Evolutionary conservation across 352 stramenopile genomes (phyloP).

Genomic region (Pythium graminicola): DNA sequence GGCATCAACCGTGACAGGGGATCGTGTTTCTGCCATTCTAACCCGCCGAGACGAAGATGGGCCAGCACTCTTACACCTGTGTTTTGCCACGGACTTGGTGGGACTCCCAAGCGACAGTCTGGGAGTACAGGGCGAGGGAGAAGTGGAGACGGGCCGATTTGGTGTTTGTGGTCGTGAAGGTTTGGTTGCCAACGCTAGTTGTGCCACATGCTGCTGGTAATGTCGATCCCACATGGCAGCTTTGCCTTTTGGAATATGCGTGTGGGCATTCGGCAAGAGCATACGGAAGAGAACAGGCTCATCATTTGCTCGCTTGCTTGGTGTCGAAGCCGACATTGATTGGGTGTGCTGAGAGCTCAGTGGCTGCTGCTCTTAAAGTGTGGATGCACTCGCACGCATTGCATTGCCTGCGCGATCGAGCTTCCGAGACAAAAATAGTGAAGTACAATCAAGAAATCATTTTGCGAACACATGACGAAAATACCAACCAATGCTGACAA

Average conservation of each 20-base stretch:
- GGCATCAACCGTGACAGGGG: neutral
- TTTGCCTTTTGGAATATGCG: slow-evolving; percentile 24
- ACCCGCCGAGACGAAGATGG: too few relatives aligned
- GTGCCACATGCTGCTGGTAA: slow-evolving; percentile 22
- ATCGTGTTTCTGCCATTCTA: too few relatives aligned
- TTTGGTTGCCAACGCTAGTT: neutral
- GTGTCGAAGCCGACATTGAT: neutral
- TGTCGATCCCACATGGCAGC: slow-evolving; percentile 31
- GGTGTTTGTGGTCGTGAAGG: slow-evolving; percentile 15
- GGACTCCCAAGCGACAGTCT: neutral
- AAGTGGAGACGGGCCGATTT: neutral
- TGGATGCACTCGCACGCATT: too few relatives aligned
- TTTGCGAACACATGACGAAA: too few relatives aligned
- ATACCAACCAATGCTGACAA: too few relatives aligned
- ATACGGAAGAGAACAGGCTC: slow-evolving; percentile 28
- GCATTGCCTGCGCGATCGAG: too few relatives aligned
- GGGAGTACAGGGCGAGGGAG: neutral
- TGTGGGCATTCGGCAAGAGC: slow-evolving; percentile 32
- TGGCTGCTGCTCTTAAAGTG: neutral
- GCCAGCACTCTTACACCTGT: too few relatives aligned
- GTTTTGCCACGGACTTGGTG: neutral
- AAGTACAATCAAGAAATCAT: too few relatives aligned
- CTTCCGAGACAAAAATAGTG: too few relatives aligned
- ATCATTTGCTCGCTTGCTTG: neutral
- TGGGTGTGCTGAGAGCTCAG: neutral